Conservation (phyloP, 2,329 filamentous ascomycete species). For the Davidsoniella neocaledoniae region DNA sequence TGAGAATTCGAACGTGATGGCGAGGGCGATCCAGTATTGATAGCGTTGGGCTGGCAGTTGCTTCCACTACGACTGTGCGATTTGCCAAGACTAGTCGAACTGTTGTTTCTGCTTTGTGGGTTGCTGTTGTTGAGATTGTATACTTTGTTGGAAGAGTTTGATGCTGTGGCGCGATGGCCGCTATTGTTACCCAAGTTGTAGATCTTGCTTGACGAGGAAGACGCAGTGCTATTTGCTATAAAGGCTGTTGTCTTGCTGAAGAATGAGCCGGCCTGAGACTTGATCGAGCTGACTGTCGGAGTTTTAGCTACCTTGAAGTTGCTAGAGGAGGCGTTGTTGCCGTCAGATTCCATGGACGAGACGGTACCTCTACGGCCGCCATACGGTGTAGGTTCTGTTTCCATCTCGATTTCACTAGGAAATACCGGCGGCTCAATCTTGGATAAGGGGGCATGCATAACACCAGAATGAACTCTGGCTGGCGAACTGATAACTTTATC, state of each 20-base stretch:
- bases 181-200: background rate
- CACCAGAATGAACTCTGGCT: background rate
- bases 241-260: slow-evolving; percentile 8
- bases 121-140: slow-evolving; percentile 13
- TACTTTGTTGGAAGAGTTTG: slow-evolving; percentile 1
- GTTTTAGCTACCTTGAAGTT: slow-evolving; percentile 4
- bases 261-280: slow-evolving; percentile 11
- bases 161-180: slow-evolving; percentile 13
- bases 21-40: background rate
- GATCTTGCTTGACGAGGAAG: background rate
- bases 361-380: slow-evolving; percentile 11
- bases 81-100: background rate
- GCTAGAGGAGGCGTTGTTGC: background rate
- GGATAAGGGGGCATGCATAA: background rate
- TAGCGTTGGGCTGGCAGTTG: background rate
- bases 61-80: background rate
- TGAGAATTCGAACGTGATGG: slow-evolving; percentile 4
- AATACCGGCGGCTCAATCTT: slow-evolving; percentile 10
- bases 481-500: slow-evolving; percentile 4
- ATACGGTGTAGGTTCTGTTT: slow-evolving; percentile 10
- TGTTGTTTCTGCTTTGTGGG: background rate
- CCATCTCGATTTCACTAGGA: slow-evolving; percentile 8
- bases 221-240: background rate
- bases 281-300: slow-evolving; percentile 5
- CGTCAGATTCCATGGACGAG: slow-evolving; percentile 11